Percentiles rank a stretch among this genome's conserved stretches.
These are phyloP conservation scores for Termitomyces bulborhizus DNA, from an alignment of 768 basidiomycete species.

Conservation along the genomic window DNA sequence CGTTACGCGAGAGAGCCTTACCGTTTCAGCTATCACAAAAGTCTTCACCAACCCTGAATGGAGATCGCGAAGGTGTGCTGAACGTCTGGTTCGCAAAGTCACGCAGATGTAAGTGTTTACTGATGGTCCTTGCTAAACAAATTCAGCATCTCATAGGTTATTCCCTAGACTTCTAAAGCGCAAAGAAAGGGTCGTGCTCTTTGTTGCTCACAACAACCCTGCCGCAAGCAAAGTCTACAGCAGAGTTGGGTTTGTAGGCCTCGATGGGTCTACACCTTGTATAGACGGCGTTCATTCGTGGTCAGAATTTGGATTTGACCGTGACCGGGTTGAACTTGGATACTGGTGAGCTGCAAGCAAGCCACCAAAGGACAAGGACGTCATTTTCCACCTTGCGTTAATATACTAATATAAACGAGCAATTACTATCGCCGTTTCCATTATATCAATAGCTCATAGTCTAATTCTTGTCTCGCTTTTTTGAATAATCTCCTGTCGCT, in stretches of 20 bases:
- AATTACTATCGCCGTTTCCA: background rate
- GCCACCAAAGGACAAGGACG: background rate
- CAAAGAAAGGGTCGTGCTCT: slow-evolving; percentile 52
- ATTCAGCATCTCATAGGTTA: background rate
- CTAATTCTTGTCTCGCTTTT: background rate
- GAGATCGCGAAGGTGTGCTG: slow-evolving; percentile 52
- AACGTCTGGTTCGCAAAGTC: slow-evolving; percentile 52
- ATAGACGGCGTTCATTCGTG: slow-evolving; percentile 39
- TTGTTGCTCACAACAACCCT: slow-evolving; percentile 51
- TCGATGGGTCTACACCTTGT: slow-evolving; percentile 22
- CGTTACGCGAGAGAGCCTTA: slow-evolving; percentile 45
- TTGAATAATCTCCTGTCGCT: background rate
- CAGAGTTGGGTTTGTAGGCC: slow-evolving; percentile 60
- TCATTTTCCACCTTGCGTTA: too few species aligned
- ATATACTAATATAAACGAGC: background rate
- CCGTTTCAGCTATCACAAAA: slow-evolving; percentile 61
- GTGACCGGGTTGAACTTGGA: slow-evolving; percentile 38
- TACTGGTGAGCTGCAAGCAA: slow-evolving; percentile 52
- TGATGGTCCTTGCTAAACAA: background rate
- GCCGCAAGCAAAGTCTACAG: slow-evolving; percentile 54
- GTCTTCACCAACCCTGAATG: slow-evolving; percentile 57
- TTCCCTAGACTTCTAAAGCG: slow-evolving; percentile 23
- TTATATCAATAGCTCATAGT: background rate
- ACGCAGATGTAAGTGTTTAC: slow-evolving; percentile 38
- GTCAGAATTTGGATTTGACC: slow-evolving; percentile 61